Conservation (phyloP, 108 stramenopile species). For the Nitzschia sp. region DNA sequence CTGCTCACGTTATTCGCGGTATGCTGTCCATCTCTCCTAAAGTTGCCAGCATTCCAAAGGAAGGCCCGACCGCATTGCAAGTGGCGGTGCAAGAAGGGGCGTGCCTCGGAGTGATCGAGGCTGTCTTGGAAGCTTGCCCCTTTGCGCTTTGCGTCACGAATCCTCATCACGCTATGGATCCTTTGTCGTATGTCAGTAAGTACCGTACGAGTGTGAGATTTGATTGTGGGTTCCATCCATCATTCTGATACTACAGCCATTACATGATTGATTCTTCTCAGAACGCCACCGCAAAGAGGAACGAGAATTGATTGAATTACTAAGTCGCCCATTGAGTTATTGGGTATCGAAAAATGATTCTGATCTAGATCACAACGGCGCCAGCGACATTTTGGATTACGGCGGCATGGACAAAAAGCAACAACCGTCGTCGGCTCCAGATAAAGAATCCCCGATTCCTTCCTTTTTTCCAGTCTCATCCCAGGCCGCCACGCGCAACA, state of each 20-base stretch:
- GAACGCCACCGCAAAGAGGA: constrained; percentile 19
- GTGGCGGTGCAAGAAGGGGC: constrained; percentile 31
- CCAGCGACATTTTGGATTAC: too few relatives aligned
- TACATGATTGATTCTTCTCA: not conserved
- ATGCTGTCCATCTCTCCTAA: constrained; percentile 35
- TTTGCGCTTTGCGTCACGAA: constrained; percentile 33
- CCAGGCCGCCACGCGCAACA: not conserved
- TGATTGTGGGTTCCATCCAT: not conserved
- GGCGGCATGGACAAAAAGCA: not conserved
- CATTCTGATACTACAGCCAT: not conserved
- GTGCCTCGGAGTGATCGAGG: constrained; percentile 17
- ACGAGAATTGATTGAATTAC: constrained; percentile 35
- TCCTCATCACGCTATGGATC: constrained; percentile 22
- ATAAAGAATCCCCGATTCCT: not conserved
- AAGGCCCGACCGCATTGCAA: constrained; percentile 44
- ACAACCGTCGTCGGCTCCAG: not conserved
- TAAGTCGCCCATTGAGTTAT: constrained; percentile 31
- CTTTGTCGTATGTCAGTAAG: constrained; percentile 37
- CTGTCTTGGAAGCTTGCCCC: constrained; percentile 39
- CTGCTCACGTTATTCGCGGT: constrained; percentile 17
- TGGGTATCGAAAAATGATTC: constrained; percentile 10
- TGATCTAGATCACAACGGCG: not conserved
- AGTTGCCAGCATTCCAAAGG: constrained; percentile 32
- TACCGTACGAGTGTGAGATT: not conserved
- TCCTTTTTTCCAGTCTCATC: not conserved